Conservation (phyloP, 208 protist species). For the Novymonas esmeraldas region DNA sequence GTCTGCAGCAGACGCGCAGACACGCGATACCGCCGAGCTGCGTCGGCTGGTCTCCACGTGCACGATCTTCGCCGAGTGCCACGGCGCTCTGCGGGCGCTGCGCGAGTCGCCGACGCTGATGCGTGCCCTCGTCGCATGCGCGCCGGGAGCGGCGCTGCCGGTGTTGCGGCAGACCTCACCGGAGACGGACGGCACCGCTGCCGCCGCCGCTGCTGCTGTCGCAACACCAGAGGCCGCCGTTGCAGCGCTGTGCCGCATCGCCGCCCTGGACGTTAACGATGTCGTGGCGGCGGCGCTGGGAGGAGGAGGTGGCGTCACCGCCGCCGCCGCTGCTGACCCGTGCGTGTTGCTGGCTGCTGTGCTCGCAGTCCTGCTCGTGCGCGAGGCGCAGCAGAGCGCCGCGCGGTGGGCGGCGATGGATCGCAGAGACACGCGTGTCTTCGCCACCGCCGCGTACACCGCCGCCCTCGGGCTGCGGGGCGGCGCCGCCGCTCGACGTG, state of each 20-base stretch:
- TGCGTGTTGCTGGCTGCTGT: constrained; percentile 20
- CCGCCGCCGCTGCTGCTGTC: not conserved
- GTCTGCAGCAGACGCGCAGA: not conserved
- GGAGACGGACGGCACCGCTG: constrained; percentile 1
- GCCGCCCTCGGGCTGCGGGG: constrained; percentile 12
- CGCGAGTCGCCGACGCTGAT: constrained; percentile 18
- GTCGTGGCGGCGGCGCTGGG: not conserved
- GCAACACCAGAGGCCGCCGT: not conserved
- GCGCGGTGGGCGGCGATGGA: constrained; percentile 14
- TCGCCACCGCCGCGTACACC: constrained; percentile 11
- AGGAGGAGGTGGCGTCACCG: not conserved
- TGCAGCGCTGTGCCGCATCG: constrained; percentile 1
- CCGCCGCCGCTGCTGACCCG: not conserved
- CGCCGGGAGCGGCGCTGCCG: constrained; percentile 12
- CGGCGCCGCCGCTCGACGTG: not conserved
- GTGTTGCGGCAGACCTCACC: not conserved
- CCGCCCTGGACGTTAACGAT: not conserved
- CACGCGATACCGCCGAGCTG: not conserved
- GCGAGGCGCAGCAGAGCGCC: constrained; percentile 28
- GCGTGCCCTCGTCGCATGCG: constrained; percentile 19
- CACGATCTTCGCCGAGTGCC: constrained; percentile 11
- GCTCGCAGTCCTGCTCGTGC: constrained; percentile 23
- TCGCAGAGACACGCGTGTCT: not conserved
- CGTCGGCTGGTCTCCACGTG: not conserved
- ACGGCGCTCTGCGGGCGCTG: constrained; percentile 23